Evolutionary conservation across 2,329 filamentous ascomycete genomes (phyloP), one percentile per base, ranked within the genome.

Genomic region (Ambrosiella xylebori): DNA sequence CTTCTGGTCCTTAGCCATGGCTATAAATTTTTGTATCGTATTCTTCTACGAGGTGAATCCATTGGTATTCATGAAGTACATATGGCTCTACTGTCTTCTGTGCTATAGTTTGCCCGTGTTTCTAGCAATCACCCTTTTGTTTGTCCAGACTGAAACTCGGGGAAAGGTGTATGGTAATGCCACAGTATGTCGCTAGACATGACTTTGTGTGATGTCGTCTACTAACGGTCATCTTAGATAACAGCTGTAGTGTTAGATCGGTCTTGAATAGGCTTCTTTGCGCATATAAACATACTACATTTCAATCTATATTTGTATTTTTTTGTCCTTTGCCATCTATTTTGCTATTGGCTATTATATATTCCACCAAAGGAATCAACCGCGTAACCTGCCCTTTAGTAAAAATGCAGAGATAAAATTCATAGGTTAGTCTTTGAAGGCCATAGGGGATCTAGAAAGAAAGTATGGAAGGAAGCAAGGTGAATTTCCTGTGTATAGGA

Each of bases 1-100:
- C 0, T 77, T 85, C 71, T 89, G 83, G 85, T 86, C 85, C 0
- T 78, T 89, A 57, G 84, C 84, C 62, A 91, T 93, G 86, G 85
- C 86, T 2, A 74, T 84, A 65, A 93, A 91, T 65, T 86, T 91
- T 61, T 86, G 85, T 64, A 75, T 90, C 56, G 78, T 81, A 60
- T 81, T 81, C 66, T 81, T 80, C 68, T 76, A 76, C 63, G 73
- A 76, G n/a, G 74, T 75, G 53, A 79, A 73, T 52, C 77, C 78
- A 0, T 83, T 82, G 7, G 82, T 85, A 56, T 88, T 89, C 65
- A 76, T 78, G n/a, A 77, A 77, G 52, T 85, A 85, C 67, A 78
- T 84, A 65, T 86, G 83, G 76, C 74, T 81, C 54, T 91, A 91
- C 66, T 75, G 82, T 41, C 56, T 82, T 1, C 70, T 82, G 52